These are phyloP conservation scores for Crithidia expoeki DNA, from an alignment of 208 protist species.

Conservation along the genomic window DNA sequence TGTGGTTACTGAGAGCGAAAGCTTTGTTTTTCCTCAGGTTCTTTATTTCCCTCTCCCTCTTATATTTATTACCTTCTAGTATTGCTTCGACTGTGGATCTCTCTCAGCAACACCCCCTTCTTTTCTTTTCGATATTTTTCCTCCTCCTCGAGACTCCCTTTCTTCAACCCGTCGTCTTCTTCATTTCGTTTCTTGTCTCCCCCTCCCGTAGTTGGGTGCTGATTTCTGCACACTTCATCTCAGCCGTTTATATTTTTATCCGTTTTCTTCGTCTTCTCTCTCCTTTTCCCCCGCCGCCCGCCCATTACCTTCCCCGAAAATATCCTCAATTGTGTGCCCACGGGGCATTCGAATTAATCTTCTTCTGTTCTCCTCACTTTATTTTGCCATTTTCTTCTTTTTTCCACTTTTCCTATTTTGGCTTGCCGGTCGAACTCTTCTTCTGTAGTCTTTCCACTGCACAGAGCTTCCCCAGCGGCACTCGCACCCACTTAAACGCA, in stretches of 20 bases:
- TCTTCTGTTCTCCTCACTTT: slow-evolving; percentile 6
- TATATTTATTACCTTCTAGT: neutral
- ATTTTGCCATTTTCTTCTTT: slow-evolving; percentile 1
- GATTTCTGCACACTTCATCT: neutral
- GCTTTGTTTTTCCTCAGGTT: neutral
- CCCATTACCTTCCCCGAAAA: slow-evolving; percentile 3
- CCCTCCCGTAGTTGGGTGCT: slow-evolving; percentile 19
- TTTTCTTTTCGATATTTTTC: neutral
- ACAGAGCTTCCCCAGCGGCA: slow-evolving; percentile 1
- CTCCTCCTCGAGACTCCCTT: neutral
- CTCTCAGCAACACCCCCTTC: slow-evolving; percentile 1
- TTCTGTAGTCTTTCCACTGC: neutral
- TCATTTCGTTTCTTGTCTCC: slow-evolving; percentile 9
- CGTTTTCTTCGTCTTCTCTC: neutral
- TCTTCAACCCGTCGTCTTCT: slow-evolving; percentile 1
- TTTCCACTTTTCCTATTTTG: slow-evolving; percentile 9
- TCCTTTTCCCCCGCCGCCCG: neutral
- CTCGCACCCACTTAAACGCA: neutral
- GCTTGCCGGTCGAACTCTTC: slow-evolving; percentile 10
- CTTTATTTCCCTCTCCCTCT: neutral
- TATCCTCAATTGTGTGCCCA: slow-evolving; percentile 12
- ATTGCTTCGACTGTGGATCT: neutral
- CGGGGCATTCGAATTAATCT: slow-evolving; percentile 12
- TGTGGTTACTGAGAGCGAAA: neutral
- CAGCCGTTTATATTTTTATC: neutral